Percentiles rank a stretch among this genome's conserved stretches.
Conservation (phyloP, 148 eudicot genomes). For the Linanthus parryae region DNA sequence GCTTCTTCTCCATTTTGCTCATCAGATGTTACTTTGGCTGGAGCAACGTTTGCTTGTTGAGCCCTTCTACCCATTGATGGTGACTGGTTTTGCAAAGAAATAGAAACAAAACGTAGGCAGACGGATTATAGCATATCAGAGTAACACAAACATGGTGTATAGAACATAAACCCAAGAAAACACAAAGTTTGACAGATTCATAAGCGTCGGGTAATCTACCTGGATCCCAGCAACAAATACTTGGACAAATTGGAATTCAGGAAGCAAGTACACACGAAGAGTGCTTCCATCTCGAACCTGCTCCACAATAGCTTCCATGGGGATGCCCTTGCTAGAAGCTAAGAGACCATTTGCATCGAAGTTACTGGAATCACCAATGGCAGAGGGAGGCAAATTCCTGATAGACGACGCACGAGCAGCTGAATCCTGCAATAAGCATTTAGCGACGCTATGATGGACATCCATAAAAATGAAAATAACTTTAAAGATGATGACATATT, state of each 20-base stretch:
- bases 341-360: conserved; percentile 55
- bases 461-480: no score
- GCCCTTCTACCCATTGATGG: conserved; percentile 91
- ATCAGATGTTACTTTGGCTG: conserved; percentile 31
- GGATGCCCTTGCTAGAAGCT: conserved; percentile 58
- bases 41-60: conserved; percentile 34
- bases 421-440: conserved; percentile 39
- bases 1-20: conserved; percentile 60
- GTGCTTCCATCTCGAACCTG: conserved; percentile 93
- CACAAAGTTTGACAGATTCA: no score
- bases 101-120: background rate
- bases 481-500: background rate
- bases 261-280: conserved; percentile 80
- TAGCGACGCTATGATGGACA: no score
- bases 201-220: conserved; percentile 39
- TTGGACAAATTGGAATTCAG: conserved; percentile 75
- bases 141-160: no score
- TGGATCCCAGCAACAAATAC: conserved; percentile 85
- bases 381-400: conserved; percentile 89
- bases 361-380: conserved; percentile 63
- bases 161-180: no score
- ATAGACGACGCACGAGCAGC: conserved; percentile 88
- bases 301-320: conserved; percentile 84
- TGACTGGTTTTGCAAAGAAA: no score
- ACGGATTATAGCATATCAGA: conserved; percentile 2